These are phyloP conservation scores for Calonectria crousiana DNA, from an alignment of 2,329 filamentous ascomycete genomes.

Conservation along the genomic window DNA sequence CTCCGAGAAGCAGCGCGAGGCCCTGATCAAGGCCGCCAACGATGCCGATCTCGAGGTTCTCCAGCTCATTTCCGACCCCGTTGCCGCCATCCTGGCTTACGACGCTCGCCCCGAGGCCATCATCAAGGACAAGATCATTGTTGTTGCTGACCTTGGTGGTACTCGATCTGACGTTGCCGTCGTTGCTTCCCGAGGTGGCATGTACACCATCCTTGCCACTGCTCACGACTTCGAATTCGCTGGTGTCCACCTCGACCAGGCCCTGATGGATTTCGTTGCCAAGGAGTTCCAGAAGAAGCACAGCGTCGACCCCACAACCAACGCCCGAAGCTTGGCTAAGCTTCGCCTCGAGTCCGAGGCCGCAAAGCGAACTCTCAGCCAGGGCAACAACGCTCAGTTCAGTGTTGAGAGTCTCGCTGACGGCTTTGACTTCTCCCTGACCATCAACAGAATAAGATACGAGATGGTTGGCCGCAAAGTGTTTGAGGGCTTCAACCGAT, in stretches of 20 bases:
- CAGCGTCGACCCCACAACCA: conserved; percentile 86
- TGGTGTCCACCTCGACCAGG: conserved; percentile 87
- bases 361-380: conserved; percentile 90
- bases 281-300: conserved; percentile 99
- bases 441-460: conserved; percentile 93
- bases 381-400: conserved; percentile 90
- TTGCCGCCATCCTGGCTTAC: conserved; percentile 90
- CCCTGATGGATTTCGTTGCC: conserved; percentile 94
- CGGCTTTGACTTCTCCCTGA: conserved; percentile 90
- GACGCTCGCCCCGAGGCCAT: conserved; percentile 84
- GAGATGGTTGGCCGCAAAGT: conserved; percentile 90
- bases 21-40: conserved; percentile 81
- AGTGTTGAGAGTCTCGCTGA: conserved; percentile 92
- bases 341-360: conserved; percentile 91
- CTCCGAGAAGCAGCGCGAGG: conserved; percentile 85
- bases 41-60: conserved; percentile 88
- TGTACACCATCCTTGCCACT: conserved; percentile 95
- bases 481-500: conserved; percentile 86
- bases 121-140: conserved; percentile 85
- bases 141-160: conserved; percentile 93
- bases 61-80: conserved; percentile 92
- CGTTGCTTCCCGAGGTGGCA: conserved; percentile 89
- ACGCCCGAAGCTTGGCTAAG: conserved; percentile 87
- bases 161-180: conserved; percentile 93
- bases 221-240: conserved; percentile 96